phyloP scores from a whole-genome alignment of 1,284 basidiomycete species.

The Boletellus sp. region DNA sequence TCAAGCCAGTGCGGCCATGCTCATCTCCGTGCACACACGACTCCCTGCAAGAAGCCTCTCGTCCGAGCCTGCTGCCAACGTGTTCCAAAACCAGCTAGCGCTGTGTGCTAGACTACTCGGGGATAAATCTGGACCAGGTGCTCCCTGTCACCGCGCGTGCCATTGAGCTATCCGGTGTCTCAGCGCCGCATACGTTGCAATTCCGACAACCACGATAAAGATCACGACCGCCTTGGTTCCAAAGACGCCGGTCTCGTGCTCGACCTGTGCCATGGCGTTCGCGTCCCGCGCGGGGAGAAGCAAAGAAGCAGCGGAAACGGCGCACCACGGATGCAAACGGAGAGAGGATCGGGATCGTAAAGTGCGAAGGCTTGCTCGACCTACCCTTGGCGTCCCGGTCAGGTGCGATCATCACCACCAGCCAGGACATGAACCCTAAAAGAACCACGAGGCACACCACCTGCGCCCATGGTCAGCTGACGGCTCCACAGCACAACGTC shows the following conservation, averaged over 20 bases:
- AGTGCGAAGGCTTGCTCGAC: constrained; percentile 45
- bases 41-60: too few species aligned
- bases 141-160: not conserved
- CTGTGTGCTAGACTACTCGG: too few species aligned
- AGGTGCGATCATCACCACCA: constrained; percentile 30
- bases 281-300: not conserved
- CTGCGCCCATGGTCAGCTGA: constrained; percentile 34
- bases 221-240: constrained; percentile 43
- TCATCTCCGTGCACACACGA: constrained; percentile 9
- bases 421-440: constrained; percentile 41
- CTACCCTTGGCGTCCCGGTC: constrained; percentile 27
- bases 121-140: too few species aligned
- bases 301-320: constrained; percentile 7
- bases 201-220: constrained; percentile 35
- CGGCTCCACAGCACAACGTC: not conserved
- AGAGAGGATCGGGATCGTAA: constrained; percentile 67
- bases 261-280: constrained; percentile 41
- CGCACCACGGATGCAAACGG: constrained; percentile 66
- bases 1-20: not conserved
- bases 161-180: constrained; percentile 12
- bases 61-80: too few species aligned
- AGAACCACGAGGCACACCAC: constrained; percentile 39
- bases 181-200: constrained; percentile 39
- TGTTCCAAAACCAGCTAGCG: too few species aligned
- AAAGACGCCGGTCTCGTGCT: constrained; percentile 57